Evolutionary conservation across 2,329 filamentous ascomycete species (phyloP).

Genomic region (Thielaviopsis musarum): DNA sequence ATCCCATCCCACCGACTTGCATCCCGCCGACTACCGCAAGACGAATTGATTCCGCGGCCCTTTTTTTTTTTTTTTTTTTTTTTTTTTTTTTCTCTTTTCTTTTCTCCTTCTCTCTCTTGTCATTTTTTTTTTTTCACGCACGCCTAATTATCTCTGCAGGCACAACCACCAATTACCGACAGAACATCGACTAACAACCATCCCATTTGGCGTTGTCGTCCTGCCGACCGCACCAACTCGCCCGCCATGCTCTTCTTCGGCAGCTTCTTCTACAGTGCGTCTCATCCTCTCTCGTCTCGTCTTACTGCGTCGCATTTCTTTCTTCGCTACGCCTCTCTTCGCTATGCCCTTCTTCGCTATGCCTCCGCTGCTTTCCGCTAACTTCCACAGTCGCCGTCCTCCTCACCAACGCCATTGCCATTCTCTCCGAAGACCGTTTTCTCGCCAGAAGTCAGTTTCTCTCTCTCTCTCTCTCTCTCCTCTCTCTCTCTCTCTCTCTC

Average conservation of each 20-base stretch:
- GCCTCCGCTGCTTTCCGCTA: not conserved
- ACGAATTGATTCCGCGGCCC: no score
- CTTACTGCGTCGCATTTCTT: not conserved
- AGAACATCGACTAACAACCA: no score
- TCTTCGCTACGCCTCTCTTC: not conserved
- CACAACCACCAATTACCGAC: not conserved
- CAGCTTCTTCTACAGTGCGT: slow-evolving; percentile 49
- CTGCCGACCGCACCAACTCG: slow-evolving; percentile 1
- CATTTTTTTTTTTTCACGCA: no score
- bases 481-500: not conserved
- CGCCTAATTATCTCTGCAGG: no score
- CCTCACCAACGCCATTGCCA: slow-evolving; percentile 81
- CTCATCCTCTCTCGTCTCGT: not conserved
- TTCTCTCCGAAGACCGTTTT: slow-evolving; percentile 90
- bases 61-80: no score
- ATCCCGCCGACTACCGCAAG: no score
- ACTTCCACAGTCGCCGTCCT: slow-evolving; percentile 48
- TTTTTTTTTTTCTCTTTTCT: no score
- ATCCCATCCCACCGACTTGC: no score
- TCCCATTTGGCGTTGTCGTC: not conserved
- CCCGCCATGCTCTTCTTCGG: slow-evolving; percentile 48
- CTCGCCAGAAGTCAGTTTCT: slow-evolving; percentile 43
- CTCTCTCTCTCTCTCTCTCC: not conserved
- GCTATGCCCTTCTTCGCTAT: not conserved
- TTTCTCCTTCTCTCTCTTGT: no score